Evolutionary conservation across 2,329 filamentous ascomycete species (phyloP).

Genomic region (Cadophora sp.): DNA sequence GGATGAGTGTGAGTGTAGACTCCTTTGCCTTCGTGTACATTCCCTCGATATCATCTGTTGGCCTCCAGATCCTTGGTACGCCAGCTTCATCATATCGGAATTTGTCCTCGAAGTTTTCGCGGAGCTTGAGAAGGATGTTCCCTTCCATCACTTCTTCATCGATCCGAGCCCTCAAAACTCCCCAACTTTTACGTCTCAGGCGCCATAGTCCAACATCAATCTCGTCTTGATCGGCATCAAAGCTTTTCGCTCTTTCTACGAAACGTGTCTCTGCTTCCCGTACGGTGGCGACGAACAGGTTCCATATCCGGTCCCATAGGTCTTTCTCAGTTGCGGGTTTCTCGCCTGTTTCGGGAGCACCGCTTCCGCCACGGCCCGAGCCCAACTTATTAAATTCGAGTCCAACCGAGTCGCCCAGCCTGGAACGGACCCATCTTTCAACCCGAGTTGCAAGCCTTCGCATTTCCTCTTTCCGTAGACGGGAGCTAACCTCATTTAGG

Average conservation of each 20-base stretch:
- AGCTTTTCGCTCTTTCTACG: constrained; percentile 86
- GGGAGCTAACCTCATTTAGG: constrained; percentile 83
- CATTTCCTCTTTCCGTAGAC: constrained; percentile 94
- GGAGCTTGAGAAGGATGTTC: constrained; percentile 91
- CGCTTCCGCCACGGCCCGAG: constrained; percentile 81
- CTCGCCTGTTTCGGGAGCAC: constrained; percentile 79
- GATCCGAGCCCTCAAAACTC: constrained; percentile 85
- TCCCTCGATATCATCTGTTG: constrained; percentile 95
- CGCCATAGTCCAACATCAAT: constrained; percentile 93
- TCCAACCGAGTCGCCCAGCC: constrained; percentile 85
- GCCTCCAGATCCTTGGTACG: constrained; percentile 95
- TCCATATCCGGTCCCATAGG: constrained; percentile 97
- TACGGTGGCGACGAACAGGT: constrained; percentile 81
- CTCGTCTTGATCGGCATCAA: constrained; percentile 90
- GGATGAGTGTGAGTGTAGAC: constrained; percentile 89
- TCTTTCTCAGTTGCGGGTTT: constrained; percentile 79
- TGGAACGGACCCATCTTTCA: constrained; percentile 91
- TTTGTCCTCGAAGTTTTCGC: constrained; percentile 99
- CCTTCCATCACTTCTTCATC: constrained; percentile 99
- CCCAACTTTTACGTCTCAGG: constrained; percentile 92
- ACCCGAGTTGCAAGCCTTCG: constrained; percentile 87
- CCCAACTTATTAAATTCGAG: constrained; percentile 97
- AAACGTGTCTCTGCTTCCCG: constrained; percentile 86
- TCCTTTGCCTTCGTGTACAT: constrained; percentile 92
- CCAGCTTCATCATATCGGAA: constrained; percentile 97